These are phyloP conservation scores for Coemansia sp. DNA, from an alignment of 192 early-diverging fungal genomes.

Conservation along the genomic window DNA sequence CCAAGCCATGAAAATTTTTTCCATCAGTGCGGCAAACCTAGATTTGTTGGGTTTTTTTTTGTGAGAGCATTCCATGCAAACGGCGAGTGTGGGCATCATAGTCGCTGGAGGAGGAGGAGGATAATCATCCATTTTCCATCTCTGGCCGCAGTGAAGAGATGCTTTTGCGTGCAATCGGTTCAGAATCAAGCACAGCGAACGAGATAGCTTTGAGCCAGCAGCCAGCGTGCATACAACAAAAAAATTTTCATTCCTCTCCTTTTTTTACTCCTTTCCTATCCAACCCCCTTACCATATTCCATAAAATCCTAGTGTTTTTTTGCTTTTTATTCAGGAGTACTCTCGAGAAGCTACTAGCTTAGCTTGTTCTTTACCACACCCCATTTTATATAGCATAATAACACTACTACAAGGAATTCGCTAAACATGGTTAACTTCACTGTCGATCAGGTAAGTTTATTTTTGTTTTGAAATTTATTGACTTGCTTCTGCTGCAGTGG, in stretches of 20 bases:
- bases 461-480: background rate
- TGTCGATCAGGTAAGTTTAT: slow-evolving; percentile 52
- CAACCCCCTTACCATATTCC: background rate
- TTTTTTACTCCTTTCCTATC: background rate
- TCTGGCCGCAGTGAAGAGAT: background rate
- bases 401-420: slow-evolving; percentile 28
- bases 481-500: background rate
- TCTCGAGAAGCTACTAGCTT: slow-evolving; percentile 6
- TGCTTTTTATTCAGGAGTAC: slow-evolving; percentile 15
- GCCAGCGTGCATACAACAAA: background rate
- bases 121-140: too few species aligned
- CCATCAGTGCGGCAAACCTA: background rate
- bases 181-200: background rate
- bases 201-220: background rate
- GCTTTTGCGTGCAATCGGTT: background rate
- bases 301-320: slow-evolving; percentile 6
- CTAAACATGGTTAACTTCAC: slow-evolving; percentile 57
- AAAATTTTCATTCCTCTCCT: slow-evolving; percentile 10
- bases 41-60: background rate
- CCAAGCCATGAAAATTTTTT: background rate
- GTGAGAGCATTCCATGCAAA: background rate
- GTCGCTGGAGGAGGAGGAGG: too few species aligned
- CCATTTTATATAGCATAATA: slow-evolving; percentile 10
- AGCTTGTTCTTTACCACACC: slow-evolving; percentile 9
- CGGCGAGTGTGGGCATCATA: background rate